Percentiles rank a stretch among this genome's conserved stretches.
These are phyloP conservation scores for Coffea canephora DNA, from an alignment of 257 asterid species.

Conservation along the genomic window DNA sequence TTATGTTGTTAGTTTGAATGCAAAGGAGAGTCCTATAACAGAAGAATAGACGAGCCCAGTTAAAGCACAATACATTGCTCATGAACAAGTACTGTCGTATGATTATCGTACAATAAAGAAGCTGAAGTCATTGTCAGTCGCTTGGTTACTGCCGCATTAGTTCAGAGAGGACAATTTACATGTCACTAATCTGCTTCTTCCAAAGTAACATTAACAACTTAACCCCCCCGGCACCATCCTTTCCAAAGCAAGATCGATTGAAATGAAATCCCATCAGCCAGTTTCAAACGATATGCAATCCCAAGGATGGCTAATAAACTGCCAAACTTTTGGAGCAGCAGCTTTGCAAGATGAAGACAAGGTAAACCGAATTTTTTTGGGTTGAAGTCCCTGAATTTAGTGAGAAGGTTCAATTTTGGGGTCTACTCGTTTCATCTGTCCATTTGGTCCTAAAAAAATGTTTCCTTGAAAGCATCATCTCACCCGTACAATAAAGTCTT, in stretches of 20 bases:
- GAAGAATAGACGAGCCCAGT: constrained; percentile 1
- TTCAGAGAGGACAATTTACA: constrained; percentile 15
- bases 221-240: neutral
- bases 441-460: neutral
- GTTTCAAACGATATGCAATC: constrained; percentile 1
- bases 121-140: constrained; percentile 8
- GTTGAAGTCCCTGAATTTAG: neutral
- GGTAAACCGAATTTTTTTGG: neutral
- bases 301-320: constrained; percentile 13
- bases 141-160: constrained; percentile 18
- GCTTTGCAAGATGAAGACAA: neutral
- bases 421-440: neutral
- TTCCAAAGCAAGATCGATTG: neutral
- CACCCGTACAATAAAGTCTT: no score
- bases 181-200: constrained; percentile 17
- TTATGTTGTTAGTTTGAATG: neutral
- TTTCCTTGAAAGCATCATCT: neutral
- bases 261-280: neutral
- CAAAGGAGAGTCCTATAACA: neutral
- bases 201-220: constrained; percentile 11
- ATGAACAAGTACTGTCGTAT: neutral
- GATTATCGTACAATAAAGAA: neutral
- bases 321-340: constrained; percentile 3
- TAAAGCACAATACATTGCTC: neutral
- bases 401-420: neutral